These are phyloP conservation scores for Geotrichum bryndzae DNA, from an alignment of 1,139 yeast genomes.

Conservation along the genomic window DNA sequence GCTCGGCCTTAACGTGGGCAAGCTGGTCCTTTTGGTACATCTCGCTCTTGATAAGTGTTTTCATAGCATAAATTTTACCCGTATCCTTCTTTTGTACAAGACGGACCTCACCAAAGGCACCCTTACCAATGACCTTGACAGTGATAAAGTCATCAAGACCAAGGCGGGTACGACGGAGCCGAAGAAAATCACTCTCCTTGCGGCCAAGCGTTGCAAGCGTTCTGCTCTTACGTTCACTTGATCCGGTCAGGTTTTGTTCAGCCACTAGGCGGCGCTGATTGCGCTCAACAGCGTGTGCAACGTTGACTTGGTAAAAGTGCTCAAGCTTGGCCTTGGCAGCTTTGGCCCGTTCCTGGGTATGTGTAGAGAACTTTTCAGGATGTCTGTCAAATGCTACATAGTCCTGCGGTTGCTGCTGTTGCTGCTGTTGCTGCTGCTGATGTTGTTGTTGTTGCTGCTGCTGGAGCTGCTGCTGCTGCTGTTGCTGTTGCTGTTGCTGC, in stretches of 20 bases:
- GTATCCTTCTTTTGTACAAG: constrained; percentile 67
- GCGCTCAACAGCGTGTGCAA: constrained; percentile 63
- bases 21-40: constrained; percentile 71
- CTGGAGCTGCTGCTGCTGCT: constrained; percentile 12
- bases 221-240: constrained; percentile 45
- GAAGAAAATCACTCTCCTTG: constrained; percentile 61
- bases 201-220: constrained; percentile 59
- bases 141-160: constrained; percentile 60
- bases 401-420: constrained; percentile 22
- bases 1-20: constrained; percentile 71
- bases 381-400: constrained; percentile 79
- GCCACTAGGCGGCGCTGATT: constrained; percentile 61
- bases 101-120: constrained; percentile 72
- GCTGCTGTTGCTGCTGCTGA: constrained; percentile 11
- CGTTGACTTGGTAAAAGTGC: constrained; percentile 61
- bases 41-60: constrained; percentile 61
- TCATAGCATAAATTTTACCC: constrained; percentile 74
- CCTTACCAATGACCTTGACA: constrained; percentile 69
- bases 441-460: constrained; percentile 16
- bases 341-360: constrained; percentile 56
- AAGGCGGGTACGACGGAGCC: constrained; percentile 60
- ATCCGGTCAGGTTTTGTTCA: constrained; percentile 43
- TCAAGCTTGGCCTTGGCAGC: constrained; percentile 58
- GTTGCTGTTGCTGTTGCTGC: constrained; percentile 9
- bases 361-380: constrained; percentile 59